Percentiles rank a stretch among this genome's conserved stretches.
Conservation (phyloP, 352 stramenopile genomes). For the Achlya hypogyna region DNA sequence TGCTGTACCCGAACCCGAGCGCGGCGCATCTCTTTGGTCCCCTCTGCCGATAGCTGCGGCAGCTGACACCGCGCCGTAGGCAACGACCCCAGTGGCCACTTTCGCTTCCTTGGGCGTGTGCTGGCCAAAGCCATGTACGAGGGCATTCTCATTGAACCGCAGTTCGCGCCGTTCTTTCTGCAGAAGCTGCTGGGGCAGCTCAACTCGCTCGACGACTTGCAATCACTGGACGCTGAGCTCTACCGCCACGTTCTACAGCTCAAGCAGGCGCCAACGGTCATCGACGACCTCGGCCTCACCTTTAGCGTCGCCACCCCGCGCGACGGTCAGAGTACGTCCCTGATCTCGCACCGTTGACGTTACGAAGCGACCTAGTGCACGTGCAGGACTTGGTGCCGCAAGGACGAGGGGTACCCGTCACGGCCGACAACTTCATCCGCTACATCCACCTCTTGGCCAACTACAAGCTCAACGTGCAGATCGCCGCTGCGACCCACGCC, state of each 20-base stretch:
- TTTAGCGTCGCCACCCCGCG: conserved; percentile 83
- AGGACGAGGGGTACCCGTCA: conserved; percentile 84
- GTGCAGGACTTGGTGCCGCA: conserved; percentile 67
- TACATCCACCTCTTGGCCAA: conserved; percentile 97
- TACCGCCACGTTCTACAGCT: conserved; percentile 95
- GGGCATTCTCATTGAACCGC: conserved; percentile 93
- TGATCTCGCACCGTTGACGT: no score
- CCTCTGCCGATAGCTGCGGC: not conserved
- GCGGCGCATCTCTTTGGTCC: conserved; percentile 41
- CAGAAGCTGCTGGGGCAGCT: conserved; percentile 89
- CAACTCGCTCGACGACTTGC: conserved; percentile 88
- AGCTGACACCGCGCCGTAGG: conserved; percentile 24
- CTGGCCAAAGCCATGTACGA: conserved; percentile 95
- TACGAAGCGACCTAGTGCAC: conserved; percentile 11
- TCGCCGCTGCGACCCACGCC: conserved; percentile 40
- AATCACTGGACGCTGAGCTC: conserved; percentile 89
- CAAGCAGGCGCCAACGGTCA: conserved; percentile 90
- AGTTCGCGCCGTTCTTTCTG: conserved; percentile 96
- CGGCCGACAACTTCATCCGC: conserved; percentile 88
- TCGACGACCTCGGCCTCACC: conserved; percentile 87
- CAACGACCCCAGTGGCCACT: conserved; percentile 83
- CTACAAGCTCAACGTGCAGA: conserved; percentile 92
- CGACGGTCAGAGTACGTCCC: conserved; percentile 17
- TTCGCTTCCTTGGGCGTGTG: conserved; percentile 92
- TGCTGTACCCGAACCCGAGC: conserved; percentile 93